These are phyloP conservation scores for Coemansia sp. DNA, from an alignment of 192 early-diverging fungal species.

Conservation along the genomic window DNA sequence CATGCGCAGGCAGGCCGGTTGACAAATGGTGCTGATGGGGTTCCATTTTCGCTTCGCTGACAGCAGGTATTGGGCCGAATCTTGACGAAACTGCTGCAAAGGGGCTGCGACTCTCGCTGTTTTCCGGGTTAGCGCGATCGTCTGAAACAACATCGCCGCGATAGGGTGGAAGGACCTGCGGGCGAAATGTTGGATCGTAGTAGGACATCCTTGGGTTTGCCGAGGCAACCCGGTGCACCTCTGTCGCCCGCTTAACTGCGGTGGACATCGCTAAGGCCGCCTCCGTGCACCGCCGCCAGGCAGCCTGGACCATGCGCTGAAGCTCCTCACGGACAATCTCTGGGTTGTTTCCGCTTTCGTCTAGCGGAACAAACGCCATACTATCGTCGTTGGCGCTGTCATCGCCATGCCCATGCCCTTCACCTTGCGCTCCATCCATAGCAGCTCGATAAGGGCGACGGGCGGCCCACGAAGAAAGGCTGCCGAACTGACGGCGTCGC, in stretches of 20 bases:
- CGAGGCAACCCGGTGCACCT: constrained; percentile 33
- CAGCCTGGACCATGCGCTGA: constrained; percentile 48
- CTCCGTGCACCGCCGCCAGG: constrained; percentile 52
- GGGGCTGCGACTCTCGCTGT: constrained; percentile 6
- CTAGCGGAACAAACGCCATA: constrained; percentile 22
- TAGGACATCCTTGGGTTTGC: constrained; percentile 32
- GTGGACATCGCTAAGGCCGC: constrained; percentile 48
- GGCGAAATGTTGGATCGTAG: constrained; percentile 52
- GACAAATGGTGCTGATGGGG: constrained; percentile 20
- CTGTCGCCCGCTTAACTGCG: constrained; percentile 34
- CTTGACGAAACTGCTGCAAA: constrained; percentile 5
- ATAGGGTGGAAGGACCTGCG: constrained; percentile 45
- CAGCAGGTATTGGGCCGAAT: constrained; percentile 12
- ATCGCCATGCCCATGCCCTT: constrained; percentile 1
- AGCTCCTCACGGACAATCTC: constrained; percentile 50
- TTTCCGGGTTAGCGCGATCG: constrained; percentile 9
- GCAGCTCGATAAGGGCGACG: constrained; percentile 22
- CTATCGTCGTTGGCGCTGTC: constrained; percentile 14
- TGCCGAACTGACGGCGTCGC: constrained; percentile 37
- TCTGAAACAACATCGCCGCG: constrained; percentile 32
- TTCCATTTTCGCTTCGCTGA: constrained; percentile 25
- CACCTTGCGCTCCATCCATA: constrained; percentile 5
- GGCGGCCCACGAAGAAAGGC: constrained; percentile 20
- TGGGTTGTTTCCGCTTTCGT: constrained; percentile 45
- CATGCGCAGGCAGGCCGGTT: constrained; percentile 3